phyloP scores from a whole-genome alignment of 2,329 filamentous ascomycete genomes.

The Conoideocrella luteorostrata region DNA sequence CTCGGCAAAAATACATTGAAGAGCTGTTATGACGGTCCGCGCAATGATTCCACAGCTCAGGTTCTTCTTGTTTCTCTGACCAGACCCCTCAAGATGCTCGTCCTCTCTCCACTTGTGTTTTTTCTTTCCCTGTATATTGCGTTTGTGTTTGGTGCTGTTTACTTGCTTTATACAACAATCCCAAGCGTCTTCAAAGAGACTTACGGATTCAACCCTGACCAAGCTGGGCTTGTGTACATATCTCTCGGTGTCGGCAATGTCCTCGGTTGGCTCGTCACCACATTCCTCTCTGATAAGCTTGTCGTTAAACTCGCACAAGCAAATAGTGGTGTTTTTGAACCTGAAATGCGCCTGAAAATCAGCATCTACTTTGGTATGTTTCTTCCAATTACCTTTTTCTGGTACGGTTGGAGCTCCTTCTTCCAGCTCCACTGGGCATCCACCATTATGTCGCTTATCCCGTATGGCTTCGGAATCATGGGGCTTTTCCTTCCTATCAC shows the following conservation, averaged over 20 bases:
- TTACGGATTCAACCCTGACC: slow-evolving; percentile 20
- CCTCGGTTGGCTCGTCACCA: not conserved
- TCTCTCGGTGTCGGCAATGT: slow-evolving; percentile 3
- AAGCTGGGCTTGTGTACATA: slow-evolving; percentile 14
- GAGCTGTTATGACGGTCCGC: not conserved
- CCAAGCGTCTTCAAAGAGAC: slow-evolving; percentile 41
- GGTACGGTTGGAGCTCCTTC: slow-evolving; percentile 14
- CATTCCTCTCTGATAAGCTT: not conserved
- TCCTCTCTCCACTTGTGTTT: slow-evolving; percentile 44
- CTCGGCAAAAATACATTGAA: not conserved
- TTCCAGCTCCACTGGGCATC: slow-evolving; percentile 15
- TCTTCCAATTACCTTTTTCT: slow-evolving; percentile 32
- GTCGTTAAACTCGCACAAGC: slow-evolving; percentile 7
- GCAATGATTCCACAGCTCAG: not conserved
- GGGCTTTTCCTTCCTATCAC: slow-evolving; percentile 22
- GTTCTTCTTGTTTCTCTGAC: slow-evolving; percentile 44
- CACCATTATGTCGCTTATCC: slow-evolving; percentile 26
- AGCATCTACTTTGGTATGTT: slow-evolving; percentile 37
- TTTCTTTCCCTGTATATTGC: slow-evolving; percentile 38
- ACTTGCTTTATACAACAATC: slow-evolving; percentile 47
- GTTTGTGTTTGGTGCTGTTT: slow-evolving; percentile 40
- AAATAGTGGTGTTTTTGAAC: slow-evolving; percentile 16
- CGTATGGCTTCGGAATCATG: slow-evolving; percentile 39
- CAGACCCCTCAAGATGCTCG: slow-evolving; percentile 47
- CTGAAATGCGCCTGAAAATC: slow-evolving; percentile 34